Evolutionary conservation across 2,329 filamentous ascomycete genomes (phyloP), one percentile per base, ranked within the genome.

Genomic region (Penicillium concentricum): DNA sequence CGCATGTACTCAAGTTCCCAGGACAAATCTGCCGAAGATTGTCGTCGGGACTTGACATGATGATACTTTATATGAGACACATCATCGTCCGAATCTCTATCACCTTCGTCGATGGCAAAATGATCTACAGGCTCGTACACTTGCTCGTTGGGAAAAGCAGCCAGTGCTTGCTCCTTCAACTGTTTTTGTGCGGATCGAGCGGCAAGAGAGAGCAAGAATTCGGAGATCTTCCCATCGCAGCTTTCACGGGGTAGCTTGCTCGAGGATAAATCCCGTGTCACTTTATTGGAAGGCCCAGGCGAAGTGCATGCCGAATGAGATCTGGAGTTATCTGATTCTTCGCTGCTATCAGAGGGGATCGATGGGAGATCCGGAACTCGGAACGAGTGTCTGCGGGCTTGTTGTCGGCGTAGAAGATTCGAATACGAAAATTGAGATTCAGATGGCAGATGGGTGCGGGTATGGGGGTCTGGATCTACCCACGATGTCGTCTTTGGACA

Each of bases 1-100:
- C 90, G 88, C 88, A 94, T 90, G 65, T 91, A 87, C 66, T 87
- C 84, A 68, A 94, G 81, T 69, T 91, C 91, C 87, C 89, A 93
- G 56, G 84, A 78, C 4, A 84, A 61, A 60, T 80, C 78, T 22
- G 71, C 71, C 22, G 74, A 75, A 2, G 79, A 80, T 43, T 76
- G 73, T 34, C 78, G 72, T 49, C 77, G 69, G 47, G 74, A 76
- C 20, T 68, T 69, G 30, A 64, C 38, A 34, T 68, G 57, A 54
- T 72, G 66, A 35, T 65, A 58, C 28, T 65, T 63, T 45, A 67
- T 65, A 16, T 69, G 61, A 60, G 66, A 47, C 2, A 65, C 44
- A 15, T 46, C 68, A 13, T 72, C 71, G 32, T 69, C 69, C 1
- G 69, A 67, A 28, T 69, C 68, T 6, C 71, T 69, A 28, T 73